phyloP scores from a whole-genome alignment of 1,284 basidiomycete genomes.

The Gymnopus androsaceus region DNA sequence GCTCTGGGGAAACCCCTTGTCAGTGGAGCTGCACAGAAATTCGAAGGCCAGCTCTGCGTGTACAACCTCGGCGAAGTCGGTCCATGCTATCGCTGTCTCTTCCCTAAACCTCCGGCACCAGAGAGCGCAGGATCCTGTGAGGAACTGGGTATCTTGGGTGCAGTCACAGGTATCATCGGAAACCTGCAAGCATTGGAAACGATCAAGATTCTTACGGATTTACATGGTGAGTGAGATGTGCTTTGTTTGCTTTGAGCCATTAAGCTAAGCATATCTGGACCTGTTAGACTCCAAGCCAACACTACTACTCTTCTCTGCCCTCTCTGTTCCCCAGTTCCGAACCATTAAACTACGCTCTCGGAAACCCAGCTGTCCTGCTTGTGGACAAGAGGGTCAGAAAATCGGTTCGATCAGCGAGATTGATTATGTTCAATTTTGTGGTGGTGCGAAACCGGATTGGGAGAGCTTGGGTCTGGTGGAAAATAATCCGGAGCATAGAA shows the following conservation, averaged over 20 bases:
- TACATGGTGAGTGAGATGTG: slow-evolving; percentile 57
- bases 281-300: slow-evolving; percentile 57
- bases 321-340: slow-evolving; percentile 75
- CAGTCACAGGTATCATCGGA: slow-evolving; percentile 90
- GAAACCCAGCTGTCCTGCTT: slow-evolving; percentile 63
- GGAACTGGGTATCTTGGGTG: slow-evolving; percentile 90
- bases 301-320: slow-evolving; percentile 74
- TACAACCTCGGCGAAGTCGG: slow-evolving; percentile 73
- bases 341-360: slow-evolving; percentile 77
- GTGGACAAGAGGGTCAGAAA: slow-evolving; percentile 50
- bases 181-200: slow-evolving; percentile 90
- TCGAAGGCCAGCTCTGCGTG: slow-evolving; percentile 87
- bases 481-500: slow-evolving; percentile 41
- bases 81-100: slow-evolving; percentile 95
- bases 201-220: slow-evolving; percentile 78
- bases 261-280: slow-evolving; percentile 10
- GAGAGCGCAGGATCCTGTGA: slow-evolving; percentile 78
- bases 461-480: slow-evolving; percentile 50
- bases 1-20: slow-evolving; percentile 78
- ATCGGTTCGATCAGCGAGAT: slow-evolving; percentile 50
- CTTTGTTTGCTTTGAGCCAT: neutral
- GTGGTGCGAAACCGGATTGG: slow-evolving; percentile 67
- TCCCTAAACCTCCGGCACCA: slow-evolving; percentile 73
- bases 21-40: slow-evolving; percentile 90
- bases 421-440: slow-evolving; percentile 83